Percentiles rank a stretch among this genome's conserved stretches.
phyloP scores from a whole-genome alignment of 2,329 filamentous ascomycete genomes.

The Arthrobotrys megalospora region DNA sequence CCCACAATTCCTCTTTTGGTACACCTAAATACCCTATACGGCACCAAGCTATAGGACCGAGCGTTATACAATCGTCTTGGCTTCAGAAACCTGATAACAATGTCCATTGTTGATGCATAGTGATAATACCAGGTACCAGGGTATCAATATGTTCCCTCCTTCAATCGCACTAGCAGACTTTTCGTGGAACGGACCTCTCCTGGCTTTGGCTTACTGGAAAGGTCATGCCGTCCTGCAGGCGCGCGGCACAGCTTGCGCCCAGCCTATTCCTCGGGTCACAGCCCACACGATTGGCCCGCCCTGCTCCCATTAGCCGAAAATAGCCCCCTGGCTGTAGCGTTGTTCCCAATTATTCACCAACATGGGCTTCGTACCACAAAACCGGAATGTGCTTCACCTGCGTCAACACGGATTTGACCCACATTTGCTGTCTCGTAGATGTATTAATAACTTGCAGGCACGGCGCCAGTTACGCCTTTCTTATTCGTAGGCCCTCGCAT shows the following conservation, averaged over 20 bases:
- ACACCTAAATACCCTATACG: not conserved
- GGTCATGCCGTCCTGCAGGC: not conserved
- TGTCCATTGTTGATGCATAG: not conserved
- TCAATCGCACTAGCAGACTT: not conserved
- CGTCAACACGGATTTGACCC: no score
- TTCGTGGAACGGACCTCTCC: not conserved
- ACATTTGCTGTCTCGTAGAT: no score
- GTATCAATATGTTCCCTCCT: not conserved
- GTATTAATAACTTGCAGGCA: no score
- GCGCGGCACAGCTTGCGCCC: not conserved
- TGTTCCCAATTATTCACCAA: no score
- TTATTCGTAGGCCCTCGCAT: no score
- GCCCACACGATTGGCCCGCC: not conserved
- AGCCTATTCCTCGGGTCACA: not conserved
- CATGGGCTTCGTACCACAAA: no score
- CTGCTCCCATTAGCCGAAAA: not conserved
- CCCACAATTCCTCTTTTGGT: slow-evolving; percentile 1
- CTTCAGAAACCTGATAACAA: not conserved
- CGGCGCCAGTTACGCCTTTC: no score
- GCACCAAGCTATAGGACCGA: not conserved
- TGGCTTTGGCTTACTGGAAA: not conserved
- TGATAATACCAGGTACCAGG: not conserved
- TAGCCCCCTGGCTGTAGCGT: no score
- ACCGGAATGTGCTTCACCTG: no score
- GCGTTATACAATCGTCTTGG: not conserved